Evolutionary conservation across 371 early-diverging fungal genomes (phyloP).

Genomic region (Rhizopus stolonifer): DNA sequence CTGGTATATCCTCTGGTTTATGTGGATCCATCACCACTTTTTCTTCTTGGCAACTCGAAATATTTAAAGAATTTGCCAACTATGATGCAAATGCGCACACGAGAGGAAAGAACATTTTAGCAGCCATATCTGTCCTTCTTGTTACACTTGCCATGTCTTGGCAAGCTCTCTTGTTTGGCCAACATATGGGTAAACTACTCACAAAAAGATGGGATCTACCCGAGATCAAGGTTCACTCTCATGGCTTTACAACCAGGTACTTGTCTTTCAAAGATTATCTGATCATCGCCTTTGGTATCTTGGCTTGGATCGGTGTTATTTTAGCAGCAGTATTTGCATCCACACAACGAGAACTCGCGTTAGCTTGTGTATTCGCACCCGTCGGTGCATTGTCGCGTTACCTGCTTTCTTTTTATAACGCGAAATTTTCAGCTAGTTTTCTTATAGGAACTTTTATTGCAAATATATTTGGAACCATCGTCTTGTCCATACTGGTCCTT

Average conservation of each 20-base stretch:
- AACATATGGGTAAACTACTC: constrained; percentile 37
- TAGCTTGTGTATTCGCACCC: constrained; percentile 60
- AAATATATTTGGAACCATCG: constrained; percentile 59
- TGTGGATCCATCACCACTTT: constrained; percentile 89
- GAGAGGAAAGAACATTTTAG: constrained; percentile 43
- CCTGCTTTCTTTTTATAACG: constrained; percentile 60
- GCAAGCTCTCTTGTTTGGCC: constrained; percentile 44
- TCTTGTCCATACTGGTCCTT: constrained; percentile 56
- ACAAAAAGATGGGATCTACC: background rate
- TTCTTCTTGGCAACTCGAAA: constrained; percentile 76
- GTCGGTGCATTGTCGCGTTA: constrained; percentile 69
- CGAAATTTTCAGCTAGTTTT: constrained; percentile 23
- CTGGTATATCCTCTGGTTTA: constrained; percentile 71
- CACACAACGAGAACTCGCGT: constrained; percentile 37
- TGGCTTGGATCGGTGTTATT: constrained; percentile 47
- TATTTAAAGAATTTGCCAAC: constrained; percentile 57
- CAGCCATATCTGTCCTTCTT: constrained; percentile 39
- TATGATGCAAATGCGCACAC: constrained; percentile 27
- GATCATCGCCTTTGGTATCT: constrained; percentile 20
- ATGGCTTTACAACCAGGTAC: constrained; percentile 18
- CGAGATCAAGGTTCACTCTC: constrained; percentile 16
- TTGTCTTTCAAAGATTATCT: constrained; percentile 18
- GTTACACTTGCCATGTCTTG: constrained; percentile 52
- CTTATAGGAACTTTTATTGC: constrained; percentile 71
- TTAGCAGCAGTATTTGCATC: constrained; percentile 37